These are phyloP conservation scores for Cladosporium austrohemisphaericum DNA, from an alignment of 2,329 filamentous ascomycete genomes.

Conservation along the genomic window DNA sequence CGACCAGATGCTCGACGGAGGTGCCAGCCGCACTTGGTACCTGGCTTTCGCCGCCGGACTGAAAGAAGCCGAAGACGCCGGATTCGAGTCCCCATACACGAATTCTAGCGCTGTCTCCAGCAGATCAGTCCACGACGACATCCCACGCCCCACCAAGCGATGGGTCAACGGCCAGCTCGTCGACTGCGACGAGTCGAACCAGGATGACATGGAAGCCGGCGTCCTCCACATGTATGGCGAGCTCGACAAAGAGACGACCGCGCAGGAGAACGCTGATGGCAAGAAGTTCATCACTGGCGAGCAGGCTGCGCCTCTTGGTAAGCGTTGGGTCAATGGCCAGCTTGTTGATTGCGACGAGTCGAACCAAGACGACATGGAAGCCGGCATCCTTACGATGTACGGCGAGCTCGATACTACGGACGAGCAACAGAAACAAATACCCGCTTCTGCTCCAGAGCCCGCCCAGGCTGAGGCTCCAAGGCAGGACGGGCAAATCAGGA, in stretches of 20 bases:
- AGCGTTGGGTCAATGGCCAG: slow-evolving; percentile 12
- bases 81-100: background rate
- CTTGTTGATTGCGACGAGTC: slow-evolving; percentile 11
- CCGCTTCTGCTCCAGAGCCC: background rate
- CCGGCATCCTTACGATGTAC: slow-evolving; percentile 9
- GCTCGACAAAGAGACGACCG: slow-evolving; percentile 1
- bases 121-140: background rate
- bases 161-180: slow-evolving; percentile 12
- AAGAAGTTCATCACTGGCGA: background rate
- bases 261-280: background rate
- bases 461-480: background rate
- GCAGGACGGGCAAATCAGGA: slow-evolving; percentile 4
- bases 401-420: slow-evolving; percentile 6
- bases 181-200: slow-evolving; percentile 10
- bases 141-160: slow-evolving; percentile 4
- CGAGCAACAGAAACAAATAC: background rate
- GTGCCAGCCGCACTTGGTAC: slow-evolving; percentile 82
- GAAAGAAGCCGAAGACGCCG: slow-evolving; percentile 8
- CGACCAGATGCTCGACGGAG: slow-evolving; percentile 69
- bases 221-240: slow-evolving; percentile 9
- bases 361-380: slow-evolving; percentile 12
- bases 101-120: background rate
- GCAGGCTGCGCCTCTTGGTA: background rate
- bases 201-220: slow-evolving; percentile 12
- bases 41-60: slow-evolving; percentile 72